Evolutionary conservation across 768 basidiomycete species (phyloP), one percentile per base, ranked within the genome.

Genomic region (Tricholoma sp.): DNA sequence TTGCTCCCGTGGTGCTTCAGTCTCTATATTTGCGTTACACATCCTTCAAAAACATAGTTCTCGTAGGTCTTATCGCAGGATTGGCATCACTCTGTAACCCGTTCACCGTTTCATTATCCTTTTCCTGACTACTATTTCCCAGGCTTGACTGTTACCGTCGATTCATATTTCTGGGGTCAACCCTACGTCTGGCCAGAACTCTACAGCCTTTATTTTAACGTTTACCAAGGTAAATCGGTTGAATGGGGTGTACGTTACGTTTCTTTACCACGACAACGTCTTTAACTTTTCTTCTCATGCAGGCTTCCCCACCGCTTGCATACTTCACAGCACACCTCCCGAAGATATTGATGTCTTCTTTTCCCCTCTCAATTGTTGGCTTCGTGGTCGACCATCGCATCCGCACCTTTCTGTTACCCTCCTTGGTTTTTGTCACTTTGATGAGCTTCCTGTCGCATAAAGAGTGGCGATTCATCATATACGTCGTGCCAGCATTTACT

Each of bases 381-480:
- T 65, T 73, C 39, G 24, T 73, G 6, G 55, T 74, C 13, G 84
- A 89, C 60, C 61, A 59, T 8, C 76, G 81, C 8, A 72, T 84
- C 44, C 78, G 80, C 3, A 65, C 71, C 3, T 73, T 89, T 36
- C 69, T 86, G 4, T 50, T 78, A 9, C 81, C 86, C 0, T 75
- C 81, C 2, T 28, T 85, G 4, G 56, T 65, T 0, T 89, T 88
- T 57, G 65, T 92, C 7, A 68, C 65, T 2, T 61, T 86, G 2
- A 81, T 98, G 68, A 94, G 93, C 66, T 74, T 67, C 31, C 75
- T 98, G 1, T 86, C 82, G 0, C 97, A 99, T 72, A 99, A 99
- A 68, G 97, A 99, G 71, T 99, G 97, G 97, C 82, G 97, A 6
- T 99, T 99, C 70, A 76, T 98, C 55, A 80, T 93, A 7, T 98